These are phyloP conservation scores for Lonicera japonica DNA, from an alignment of 129 eudicot species.

Conservation along the genomic window DNA sequence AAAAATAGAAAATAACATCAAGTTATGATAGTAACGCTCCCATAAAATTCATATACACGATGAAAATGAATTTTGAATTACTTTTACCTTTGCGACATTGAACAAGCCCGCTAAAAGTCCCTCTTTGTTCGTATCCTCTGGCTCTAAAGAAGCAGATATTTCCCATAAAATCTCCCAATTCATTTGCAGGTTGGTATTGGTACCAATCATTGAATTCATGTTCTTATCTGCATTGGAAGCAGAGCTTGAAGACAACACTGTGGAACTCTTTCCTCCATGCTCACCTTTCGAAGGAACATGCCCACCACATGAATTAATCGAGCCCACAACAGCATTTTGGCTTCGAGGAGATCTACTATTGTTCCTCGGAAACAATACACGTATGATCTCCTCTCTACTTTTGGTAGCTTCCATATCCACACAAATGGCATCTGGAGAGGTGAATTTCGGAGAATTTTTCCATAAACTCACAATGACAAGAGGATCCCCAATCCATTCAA, in stretches of 20 bases:
- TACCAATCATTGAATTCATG: slow-evolving; percentile 6
- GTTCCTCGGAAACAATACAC: slow-evolving; percentile 25
- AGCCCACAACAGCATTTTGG: not conserved
- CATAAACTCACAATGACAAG: slow-evolving; percentile 33
- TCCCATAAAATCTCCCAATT: no score
- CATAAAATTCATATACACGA: not conserved
- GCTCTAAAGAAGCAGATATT: no score
- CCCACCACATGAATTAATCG: no score
- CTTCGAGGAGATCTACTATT: not conserved
- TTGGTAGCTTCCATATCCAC: slow-evolving; percentile 27
- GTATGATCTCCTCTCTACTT: slow-evolving; percentile 31
- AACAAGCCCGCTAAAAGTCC: no score
- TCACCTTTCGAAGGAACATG: not conserved
- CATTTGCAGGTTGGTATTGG: not conserved
- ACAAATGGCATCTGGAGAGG: slow-evolving; percentile 30
- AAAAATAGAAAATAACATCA: no score
- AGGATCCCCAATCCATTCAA: slow-evolving; percentile 47
- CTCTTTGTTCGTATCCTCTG: slow-evolving; percentile 9
- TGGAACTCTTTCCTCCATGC: not conserved
- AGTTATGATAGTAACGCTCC: not conserved
- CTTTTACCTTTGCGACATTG: no score
- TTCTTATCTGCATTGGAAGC: slow-evolving; percentile 6
- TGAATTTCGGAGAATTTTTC: slow-evolving; percentile 6
- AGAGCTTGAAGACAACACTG: not conserved
- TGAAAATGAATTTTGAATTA: no score